A percentile compares a stretch with the other conserved stretches of the same genome.
phyloP scores from a whole-genome alignment of 257 asterid genomes.

The Schizonepeta tenuifolia region DNA sequence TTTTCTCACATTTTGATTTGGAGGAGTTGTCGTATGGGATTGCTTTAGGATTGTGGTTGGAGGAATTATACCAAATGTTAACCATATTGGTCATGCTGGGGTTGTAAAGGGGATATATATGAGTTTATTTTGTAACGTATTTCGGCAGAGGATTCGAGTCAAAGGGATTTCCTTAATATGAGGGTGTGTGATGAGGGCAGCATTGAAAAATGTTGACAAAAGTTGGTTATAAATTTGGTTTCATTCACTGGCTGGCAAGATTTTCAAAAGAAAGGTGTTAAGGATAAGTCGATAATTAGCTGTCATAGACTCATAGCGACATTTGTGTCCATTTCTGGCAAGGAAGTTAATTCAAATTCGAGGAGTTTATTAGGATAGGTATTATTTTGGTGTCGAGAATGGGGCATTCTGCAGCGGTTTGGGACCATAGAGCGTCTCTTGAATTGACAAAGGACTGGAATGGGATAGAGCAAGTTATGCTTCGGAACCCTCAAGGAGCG shows the following conservation, averaged over 20 bases:
- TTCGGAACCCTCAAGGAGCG: constrained; percentile 82
- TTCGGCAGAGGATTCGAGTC: constrained; percentile 29
- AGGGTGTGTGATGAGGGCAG: constrained; percentile 39
- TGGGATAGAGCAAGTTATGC: constrained; percentile 86
- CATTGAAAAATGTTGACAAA: constrained; percentile 35
- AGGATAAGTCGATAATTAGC: constrained; percentile 38
- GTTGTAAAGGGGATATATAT: constrained; percentile 41
- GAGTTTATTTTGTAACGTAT: constrained; percentile 29
- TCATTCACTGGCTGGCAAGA: constrained; percentile 34
- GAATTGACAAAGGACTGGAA: constrained; percentile 82
- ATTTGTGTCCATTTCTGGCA: constrained; percentile 28
- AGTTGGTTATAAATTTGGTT: constrained; percentile 37
- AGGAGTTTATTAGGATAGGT: constrained; percentile 33
- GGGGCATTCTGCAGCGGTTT: constrained; percentile 86
- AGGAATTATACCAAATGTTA: constrained; percentile 44
- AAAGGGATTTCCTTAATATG: constrained; percentile 46
- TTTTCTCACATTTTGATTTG: constrained; percentile 18
- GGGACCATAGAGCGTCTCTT: constrained; percentile 73
- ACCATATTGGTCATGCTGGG: constrained; percentile 31
- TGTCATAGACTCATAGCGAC: constrained; percentile 32
- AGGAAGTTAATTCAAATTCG: constrained; percentile 21
- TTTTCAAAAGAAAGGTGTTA: constrained; percentile 32
- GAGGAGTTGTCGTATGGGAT: constrained; percentile 30
- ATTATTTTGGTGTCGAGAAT: constrained; percentile 40
- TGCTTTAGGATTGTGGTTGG: constrained; percentile 49